Evolutionary conservation across 495 filamentous ascomycete genomes (phyloP), one percentile per base, ranked within the genome.

Genomic region (Barbatosphaeria neglecta): DNA sequence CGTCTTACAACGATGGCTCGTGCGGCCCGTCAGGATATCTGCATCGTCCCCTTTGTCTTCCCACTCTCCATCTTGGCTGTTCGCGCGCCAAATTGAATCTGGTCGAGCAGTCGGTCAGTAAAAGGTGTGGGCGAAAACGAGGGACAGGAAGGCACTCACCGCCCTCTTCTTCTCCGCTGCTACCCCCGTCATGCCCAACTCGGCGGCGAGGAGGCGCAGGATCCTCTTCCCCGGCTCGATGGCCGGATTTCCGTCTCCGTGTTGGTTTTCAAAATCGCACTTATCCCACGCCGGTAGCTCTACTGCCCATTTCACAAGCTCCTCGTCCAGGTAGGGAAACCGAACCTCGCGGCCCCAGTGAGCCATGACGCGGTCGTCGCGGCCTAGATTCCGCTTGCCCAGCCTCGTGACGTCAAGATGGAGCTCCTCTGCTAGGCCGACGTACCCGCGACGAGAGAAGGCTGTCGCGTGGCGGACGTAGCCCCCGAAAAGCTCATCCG

Each of bases 401-500:
- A 99, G 81, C 13, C 93, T 77, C 25, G 78, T 69, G 44, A 96
- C 81, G 50, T 99, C 92, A 1, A 96, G 73, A 44, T 88, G 72
- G 7, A 99, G 81, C 61, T 97, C 90, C 1, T 84, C 76, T 9
- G 92, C 65, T 0, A 99, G 76, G 2, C 82, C 86, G 4, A 62
- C 43, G 55, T 83, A 87, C 0, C 86, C 81, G 22, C 63, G 57
- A 0, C 80, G 75, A 13, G 71, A 64, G 54, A 84, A 95, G 1
- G 90, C 86, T 5, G 80, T 76, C 1, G 80, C 76, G 51, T 99
- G 92, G 2, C 92, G 81, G 10, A 80, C 79, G 56, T 99, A 99
- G 5, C 92, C 92, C 17, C 82, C 92, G 50, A 99, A 94, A 3
- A 99, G 80, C 63, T 99, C 92, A 58, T 99, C 92, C 4, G 92